Conservation (phyloP, 225 moss, liverwort and hornwort species). For the Lunularia cruciata region DNA sequence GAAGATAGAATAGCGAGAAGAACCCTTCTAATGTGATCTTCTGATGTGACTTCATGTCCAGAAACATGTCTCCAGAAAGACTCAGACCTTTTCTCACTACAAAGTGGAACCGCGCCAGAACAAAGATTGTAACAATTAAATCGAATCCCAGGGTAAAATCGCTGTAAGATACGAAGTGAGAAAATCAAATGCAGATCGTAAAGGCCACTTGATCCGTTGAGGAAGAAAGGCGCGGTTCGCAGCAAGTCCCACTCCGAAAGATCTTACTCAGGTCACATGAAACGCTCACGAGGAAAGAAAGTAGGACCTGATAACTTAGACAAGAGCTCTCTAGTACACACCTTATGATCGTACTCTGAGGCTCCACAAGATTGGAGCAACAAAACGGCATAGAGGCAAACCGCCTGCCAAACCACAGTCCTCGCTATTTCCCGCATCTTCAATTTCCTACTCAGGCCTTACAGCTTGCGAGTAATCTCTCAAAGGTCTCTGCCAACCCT, state of each 20-base stretch:
- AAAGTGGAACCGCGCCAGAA: too few species aligned
- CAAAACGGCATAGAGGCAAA: constrained; percentile 31
- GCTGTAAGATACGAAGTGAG: too few species aligned
- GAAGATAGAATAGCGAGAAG: background rate
- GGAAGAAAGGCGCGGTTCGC: background rate
- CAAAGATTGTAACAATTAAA: too few species aligned
- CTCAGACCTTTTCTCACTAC: too few species aligned
- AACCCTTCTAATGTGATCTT: too few species aligned
- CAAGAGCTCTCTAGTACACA: background rate
- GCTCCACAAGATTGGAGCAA: constrained; percentile 27
- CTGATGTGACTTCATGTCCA: background rate
- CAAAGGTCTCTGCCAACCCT: background rate
- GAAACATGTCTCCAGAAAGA: too few species aligned
- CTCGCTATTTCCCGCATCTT: constrained; percentile 50
- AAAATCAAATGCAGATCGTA: constrained; percentile 10
- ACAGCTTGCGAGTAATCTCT: constrained; percentile 9
- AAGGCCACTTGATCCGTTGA: too few species aligned
- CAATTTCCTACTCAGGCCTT: constrained; percentile 25
- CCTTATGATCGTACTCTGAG: constrained; percentile 57
- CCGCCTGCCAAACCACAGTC: constrained; percentile 24
- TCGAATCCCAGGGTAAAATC: background rate
- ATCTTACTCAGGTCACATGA: background rate
- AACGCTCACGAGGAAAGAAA: background rate
- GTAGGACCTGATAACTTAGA: background rate
- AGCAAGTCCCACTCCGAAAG: background rate